phyloP scores from a whole-genome alignment of 306 rosid genomes.

The Echinosophora koreensis region DNA sequence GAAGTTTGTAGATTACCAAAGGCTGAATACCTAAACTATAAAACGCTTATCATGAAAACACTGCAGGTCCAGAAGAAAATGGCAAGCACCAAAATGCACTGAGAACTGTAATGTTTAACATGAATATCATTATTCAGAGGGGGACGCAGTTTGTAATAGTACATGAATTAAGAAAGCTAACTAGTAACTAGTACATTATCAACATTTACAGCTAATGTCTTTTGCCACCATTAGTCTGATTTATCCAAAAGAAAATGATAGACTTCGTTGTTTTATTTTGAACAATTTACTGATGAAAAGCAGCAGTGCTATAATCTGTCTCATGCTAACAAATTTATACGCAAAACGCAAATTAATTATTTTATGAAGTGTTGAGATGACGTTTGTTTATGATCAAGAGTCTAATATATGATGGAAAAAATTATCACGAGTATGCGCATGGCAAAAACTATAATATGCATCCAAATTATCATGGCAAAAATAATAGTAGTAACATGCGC shows the following conservation, averaged over 20 bases:
- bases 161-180: constrained; percentile 2
- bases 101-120: neutral
- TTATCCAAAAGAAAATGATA: neutral
- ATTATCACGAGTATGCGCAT: no score
- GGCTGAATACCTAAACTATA: no score
- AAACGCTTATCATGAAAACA: no score
- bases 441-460: neutral
- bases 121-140: no score
- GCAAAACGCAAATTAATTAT: neutral
- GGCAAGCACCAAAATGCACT: no score
- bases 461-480: neutral
- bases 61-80: no score
- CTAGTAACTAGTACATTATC: neutral
- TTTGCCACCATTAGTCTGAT: neutral
- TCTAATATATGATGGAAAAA: neutral
- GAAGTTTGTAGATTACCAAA: no score
- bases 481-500: neutral
- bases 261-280: neutral
- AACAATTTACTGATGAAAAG: neutral
- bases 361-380: neutral
- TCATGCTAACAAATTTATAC: neutral
- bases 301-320: neutral
- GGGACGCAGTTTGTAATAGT: neutral
- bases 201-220: constrained; percentile 9
- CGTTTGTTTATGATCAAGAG: neutral